phyloP scores from a whole-genome alignment of 176 grass and related monocot genomes.

The Oryza rufipogon region DNA sequence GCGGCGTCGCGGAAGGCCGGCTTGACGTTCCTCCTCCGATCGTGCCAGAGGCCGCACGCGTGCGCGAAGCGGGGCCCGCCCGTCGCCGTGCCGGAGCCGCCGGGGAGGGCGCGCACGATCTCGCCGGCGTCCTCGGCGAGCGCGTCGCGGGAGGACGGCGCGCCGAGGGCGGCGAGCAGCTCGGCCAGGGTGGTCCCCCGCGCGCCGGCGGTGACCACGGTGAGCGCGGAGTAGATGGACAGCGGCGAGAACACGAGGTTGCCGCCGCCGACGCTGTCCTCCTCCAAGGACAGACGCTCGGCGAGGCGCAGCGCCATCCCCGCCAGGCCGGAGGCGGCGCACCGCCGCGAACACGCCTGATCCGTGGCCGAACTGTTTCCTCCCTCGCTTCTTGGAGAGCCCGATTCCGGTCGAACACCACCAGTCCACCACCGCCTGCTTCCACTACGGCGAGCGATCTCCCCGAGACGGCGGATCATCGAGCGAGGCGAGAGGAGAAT shows the following conservation, averaged over 20 bases:
- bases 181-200: background rate
- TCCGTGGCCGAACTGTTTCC: no score
- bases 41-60: constrained; percentile 31
- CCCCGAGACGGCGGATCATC: no score
- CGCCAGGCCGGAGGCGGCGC: no score
- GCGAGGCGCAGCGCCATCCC: no score
- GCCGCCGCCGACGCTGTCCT: background rate
- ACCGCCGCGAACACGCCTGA: no score
- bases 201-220: background rate
- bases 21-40: background rate
- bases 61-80: constrained; percentile 6
- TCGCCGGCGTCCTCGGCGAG: background rate
- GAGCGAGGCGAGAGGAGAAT: no score
- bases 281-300: no score
- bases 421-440: no score
- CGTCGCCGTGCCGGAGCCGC: no score
- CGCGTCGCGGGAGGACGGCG: background rate
- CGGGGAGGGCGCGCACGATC: background rate
- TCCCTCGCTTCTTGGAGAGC: no score
- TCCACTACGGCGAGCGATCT: no score
- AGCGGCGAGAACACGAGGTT: constrained; percentile 49
- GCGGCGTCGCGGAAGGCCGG: background rate
- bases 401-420: no score
- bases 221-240: constrained; percentile 35
- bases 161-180: constrained; percentile 38